Evolutionary conservation across 805 yeast species (phyloP).

Genomic region (Yamadazyma laniorum): DNA sequence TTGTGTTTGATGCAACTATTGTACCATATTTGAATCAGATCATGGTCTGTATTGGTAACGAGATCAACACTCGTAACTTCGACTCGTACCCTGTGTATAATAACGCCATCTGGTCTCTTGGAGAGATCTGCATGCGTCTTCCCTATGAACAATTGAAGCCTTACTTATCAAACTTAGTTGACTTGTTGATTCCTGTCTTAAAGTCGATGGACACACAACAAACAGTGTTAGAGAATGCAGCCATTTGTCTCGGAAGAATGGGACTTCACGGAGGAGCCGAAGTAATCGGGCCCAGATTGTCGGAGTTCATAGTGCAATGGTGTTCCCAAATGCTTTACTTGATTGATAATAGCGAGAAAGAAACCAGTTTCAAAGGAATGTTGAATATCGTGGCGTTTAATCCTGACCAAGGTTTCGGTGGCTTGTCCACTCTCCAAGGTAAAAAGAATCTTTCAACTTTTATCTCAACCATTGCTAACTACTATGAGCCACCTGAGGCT

Average conservation of each 20-base stretch:
- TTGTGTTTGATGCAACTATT: constrained; percentile 45
- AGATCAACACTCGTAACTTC: constrained; percentile 53
- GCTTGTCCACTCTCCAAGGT: constrained; percentile 43
- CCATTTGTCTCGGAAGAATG: constrained; percentile 85
- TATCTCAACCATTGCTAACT: constrained; percentile 57
- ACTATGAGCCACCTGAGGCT: constrained; percentile 48
- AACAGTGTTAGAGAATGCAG: constrained; percentile 80
- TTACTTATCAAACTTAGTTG: constrained; percentile 52
- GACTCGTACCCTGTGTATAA: constrained; percentile 65
- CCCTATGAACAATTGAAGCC: constrained; percentile 46
- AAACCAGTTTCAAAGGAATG: constrained; percentile 83
- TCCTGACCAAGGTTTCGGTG: constrained; percentile 59
- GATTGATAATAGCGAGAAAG: constrained; percentile 84
- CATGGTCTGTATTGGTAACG: constrained; percentile 65
- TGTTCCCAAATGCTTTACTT: constrained; percentile 62
- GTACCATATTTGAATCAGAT: constrained; percentile 50
- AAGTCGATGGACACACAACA: constrained; percentile 52
- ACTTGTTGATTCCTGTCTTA: constrained; percentile 58
- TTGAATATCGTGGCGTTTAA: constrained; percentile 61
- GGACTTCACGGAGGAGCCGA: constrained; percentile 61
- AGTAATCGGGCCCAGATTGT: constrained; percentile 53
- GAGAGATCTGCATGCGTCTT: constrained; percentile 73
- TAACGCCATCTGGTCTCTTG: constrained; percentile 92
- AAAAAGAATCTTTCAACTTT: constrained; percentile 50
- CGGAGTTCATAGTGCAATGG: constrained; percentile 66